These are phyloP conservation scores for Apiospora hydei DNA, from an alignment of 2,329 filamentous ascomycete species.

Conservation along the genomic window DNA sequence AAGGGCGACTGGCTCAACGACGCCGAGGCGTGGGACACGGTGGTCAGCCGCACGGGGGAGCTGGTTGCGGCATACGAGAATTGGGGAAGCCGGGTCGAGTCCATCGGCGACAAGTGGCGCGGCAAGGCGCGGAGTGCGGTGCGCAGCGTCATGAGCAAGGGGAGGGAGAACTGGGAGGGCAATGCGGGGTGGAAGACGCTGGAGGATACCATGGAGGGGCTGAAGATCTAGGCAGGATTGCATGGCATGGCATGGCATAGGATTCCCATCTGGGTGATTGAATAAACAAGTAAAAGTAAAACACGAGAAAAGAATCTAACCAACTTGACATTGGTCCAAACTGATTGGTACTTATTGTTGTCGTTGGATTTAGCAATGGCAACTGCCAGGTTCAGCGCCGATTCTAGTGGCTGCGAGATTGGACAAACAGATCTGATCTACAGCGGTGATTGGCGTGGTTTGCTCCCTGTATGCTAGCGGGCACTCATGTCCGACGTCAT, in stretches of 20 bases:
- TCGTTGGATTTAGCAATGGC: background rate
- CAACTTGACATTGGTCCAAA: background rate
- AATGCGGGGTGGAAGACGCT: slow-evolving; percentile 71
- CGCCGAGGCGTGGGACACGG: slow-evolving; percentile 70
- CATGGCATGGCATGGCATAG: background rate
- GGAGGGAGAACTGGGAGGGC: slow-evolving; percentile 83
- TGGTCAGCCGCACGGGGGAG: slow-evolving; percentile 81
- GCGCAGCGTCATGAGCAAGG: slow-evolving; percentile 82
- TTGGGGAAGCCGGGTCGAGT: slow-evolving; percentile 69
- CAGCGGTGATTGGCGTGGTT: background rate
- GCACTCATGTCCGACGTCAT: background rate
- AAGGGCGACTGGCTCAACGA: slow-evolving; percentile 60
- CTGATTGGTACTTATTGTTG: background rate
- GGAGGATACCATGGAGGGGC: slow-evolving; percentile 61
- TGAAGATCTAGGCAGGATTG: slow-evolving; percentile 43
- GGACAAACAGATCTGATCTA: background rate
- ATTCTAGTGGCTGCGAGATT: background rate
- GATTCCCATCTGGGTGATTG: background rate
- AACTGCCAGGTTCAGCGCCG: background rate
- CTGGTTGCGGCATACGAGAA: slow-evolving; percentile 85
- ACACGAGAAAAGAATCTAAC: background rate
- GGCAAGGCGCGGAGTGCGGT: slow-evolving; percentile 88
- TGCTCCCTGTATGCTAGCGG: background rate
- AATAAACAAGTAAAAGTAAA: background rate
- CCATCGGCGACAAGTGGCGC: slow-evolving; percentile 83